phyloP scores from a whole-genome alignment of 2,329 filamentous ascomycete species.

The Xylaria multiplex region DNA sequence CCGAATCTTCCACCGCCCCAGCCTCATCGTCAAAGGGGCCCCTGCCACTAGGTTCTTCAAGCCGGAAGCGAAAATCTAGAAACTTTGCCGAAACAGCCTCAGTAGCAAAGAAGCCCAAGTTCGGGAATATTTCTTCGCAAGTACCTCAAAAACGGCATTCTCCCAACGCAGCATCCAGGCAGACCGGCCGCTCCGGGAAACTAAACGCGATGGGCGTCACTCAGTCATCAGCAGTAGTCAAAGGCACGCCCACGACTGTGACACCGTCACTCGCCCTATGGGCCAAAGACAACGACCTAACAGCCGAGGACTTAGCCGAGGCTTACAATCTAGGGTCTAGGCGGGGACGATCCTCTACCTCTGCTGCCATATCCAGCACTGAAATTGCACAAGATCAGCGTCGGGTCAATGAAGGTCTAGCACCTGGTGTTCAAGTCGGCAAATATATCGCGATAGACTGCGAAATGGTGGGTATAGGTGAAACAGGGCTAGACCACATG shows the following conservation, averaged over 20 bases:
- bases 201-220: constrained; percentile 65
- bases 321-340: constrained; percentile 68
- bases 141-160: constrained; percentile 14
- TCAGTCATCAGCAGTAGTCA: constrained; percentile 59
- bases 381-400: constrained; percentile 29
- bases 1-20: constrained; percentile 52
- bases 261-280: constrained; percentile 68
- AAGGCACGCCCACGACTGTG: constrained; percentile 53
- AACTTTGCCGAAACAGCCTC: constrained; percentile 18
- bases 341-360: constrained; percentile 42
- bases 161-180: constrained; percentile 28
- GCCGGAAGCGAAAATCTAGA: constrained; percentile 36
- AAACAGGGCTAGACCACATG: constrained; percentile 74
- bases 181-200: constrained; percentile 36
- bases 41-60: constrained; percentile 27
- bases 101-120: constrained; percentile 27
- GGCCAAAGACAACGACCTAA: constrained; percentile 69
- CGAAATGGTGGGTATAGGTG: constrained; percentile 94
- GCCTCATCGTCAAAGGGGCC: constrained; percentile 27
- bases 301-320: constrained; percentile 68
- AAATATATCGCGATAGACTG: constrained; percentile 96
- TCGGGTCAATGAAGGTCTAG: constrained; percentile 71
- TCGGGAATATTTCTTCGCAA: constrained; percentile 4
- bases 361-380: constrained; percentile 7
- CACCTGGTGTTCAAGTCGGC: constrained; percentile 73